Base-by-base conservation (phyloP, 495 filamentous ascomycete genomes). In the Polyplosphaeria fusca region DNA sequence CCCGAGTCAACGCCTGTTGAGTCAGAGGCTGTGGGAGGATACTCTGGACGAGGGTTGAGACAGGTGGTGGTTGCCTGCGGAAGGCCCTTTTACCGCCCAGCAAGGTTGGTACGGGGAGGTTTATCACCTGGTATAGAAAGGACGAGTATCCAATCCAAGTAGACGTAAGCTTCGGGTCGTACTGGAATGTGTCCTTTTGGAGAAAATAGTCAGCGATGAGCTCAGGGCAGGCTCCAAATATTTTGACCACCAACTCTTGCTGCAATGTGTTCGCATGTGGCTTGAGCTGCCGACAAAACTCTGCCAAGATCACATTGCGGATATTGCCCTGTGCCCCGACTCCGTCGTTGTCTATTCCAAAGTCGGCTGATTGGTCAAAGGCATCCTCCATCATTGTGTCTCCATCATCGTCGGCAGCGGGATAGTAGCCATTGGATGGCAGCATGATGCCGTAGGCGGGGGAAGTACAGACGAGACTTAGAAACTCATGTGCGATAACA, bases 71-170 rank as follows among this genome's bases (percentile, higher is more conserved):
- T 16, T 86, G 73, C 19, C 68, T 57, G 1, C 76, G 73, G 41
- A 69, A 77, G 32, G 68, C 58, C 1, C 68, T 63, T 7, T 45
- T 53, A 19, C 74, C 72, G 14, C 88, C 88, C 67, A 88, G 87
- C 61, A 79, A 81, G 5, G 72, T 61, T 13, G 89, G 89, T 40
- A 94, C 74, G 12, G 86, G 84, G 20, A 95, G 68, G 49, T 85
- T 78, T 5, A 96, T 79, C 0, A 79, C 77, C 20, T 86, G 86
- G 68, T 93, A 91, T 4, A 99, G 71, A 49, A 97, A 88, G 0
- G 89, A 79, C 2, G 88, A 90, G 66, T 91, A 96, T 18, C 91
- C 91, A 61, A 97, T 85, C 93, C 93, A 99, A 3, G 91, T 92
- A 0, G 88, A 78, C 0, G 89, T 89, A 9, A 91, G 76, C 64